A percentile compares a stretch with the other conserved stretches of the same genome.
These are phyloP conservation scores for Diaporthe sp. DNA, from an alignment of 2,329 filamentous ascomycete species.

Conservation along the genomic window DNA sequence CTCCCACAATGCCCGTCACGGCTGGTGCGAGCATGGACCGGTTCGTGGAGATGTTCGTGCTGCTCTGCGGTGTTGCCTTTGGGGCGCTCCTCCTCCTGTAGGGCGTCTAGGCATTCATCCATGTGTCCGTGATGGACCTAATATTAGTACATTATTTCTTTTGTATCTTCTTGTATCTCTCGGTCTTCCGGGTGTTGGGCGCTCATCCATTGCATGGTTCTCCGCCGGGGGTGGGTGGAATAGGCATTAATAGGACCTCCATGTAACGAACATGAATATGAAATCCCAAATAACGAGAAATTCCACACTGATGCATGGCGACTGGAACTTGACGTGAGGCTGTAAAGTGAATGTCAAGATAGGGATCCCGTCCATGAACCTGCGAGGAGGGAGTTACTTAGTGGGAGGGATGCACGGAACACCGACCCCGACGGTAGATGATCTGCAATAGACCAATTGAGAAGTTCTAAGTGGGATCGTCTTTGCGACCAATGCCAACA, in stretches of 20 bases:
- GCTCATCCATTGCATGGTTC: constrained; percentile 3
- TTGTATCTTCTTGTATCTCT: background rate
- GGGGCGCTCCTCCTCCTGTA: constrained; percentile 31
- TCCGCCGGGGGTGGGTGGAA: background rate
- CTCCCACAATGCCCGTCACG: constrained; percentile 17
- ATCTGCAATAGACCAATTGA: background rate
- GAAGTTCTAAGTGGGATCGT: background rate
- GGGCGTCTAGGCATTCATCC: background rate
- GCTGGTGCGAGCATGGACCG: constrained; percentile 31
- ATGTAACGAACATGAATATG: constrained; percentile 2
- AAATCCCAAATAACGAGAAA: background rate
- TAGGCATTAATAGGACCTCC: constrained; percentile 10
- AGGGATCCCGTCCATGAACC: background rate
- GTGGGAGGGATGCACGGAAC: background rate
- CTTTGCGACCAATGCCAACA: background rate
- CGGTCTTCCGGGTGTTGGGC: constrained; percentile 14
- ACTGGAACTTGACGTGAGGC: background rate
- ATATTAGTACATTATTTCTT: constrained; percentile 9
- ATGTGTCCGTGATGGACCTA: background rate
- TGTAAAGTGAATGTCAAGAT: background rate
- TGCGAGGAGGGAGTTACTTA: too few relatives aligned
- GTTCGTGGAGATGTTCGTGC: constrained; percentile 24
- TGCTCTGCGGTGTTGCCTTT: constrained; percentile 24
- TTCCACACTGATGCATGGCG: background rate
- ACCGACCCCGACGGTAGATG: background rate